A percentile compares a stretch with the other conserved stretches of the same genome.
Evolutionary conservation across 2,329 filamentous ascomycete species (phyloP).

Genomic region (Fusarium begoniae): DNA sequence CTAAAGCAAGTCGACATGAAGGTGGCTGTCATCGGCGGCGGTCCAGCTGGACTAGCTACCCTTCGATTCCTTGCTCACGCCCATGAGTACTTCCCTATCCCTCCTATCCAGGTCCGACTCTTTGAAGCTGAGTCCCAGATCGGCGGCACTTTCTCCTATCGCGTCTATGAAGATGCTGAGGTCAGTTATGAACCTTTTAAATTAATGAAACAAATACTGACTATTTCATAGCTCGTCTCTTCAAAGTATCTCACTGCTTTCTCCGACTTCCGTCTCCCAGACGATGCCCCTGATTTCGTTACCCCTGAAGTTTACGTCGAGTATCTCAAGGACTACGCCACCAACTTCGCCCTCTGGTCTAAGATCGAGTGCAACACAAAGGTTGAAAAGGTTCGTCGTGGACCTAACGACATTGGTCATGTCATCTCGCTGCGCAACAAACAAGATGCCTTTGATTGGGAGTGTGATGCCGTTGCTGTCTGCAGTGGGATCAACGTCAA

Average conservation of each 20-base stretch:
- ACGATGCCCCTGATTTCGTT: conserved; percentile 56
- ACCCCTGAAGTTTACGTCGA: conserved; percentile 51
- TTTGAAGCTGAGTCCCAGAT: conserved; percentile 56
- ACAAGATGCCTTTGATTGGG: conserved; percentile 35
- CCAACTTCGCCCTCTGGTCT: conserved; percentile 49
- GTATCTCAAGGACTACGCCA: conserved; percentile 55
- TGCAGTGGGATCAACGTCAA: conserved; percentile 57
- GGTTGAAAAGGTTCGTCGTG: conserved; percentile 44
- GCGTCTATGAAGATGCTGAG: conserved; percentile 59
- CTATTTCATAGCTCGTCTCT: conserved; percentile 52
- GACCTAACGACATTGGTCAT: conserved; percentile 1
- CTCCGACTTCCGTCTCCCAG: conserved; percentile 57
- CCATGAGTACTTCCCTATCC: conserved; percentile 49
- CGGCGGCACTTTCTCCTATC: conserved; percentile 58
- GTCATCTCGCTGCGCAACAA: conserved; percentile 21
- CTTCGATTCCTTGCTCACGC: conserved; percentile 53
- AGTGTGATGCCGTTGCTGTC: conserved; percentile 57
- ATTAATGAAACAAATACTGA: background rate
- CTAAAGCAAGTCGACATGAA: conserved; percentile 37
- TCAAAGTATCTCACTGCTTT: conserved; percentile 61
- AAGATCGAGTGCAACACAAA: conserved; percentile 49
- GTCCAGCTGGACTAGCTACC: conserved; percentile 54
- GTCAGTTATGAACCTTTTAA: conserved; percentile 15
- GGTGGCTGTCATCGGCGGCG: conserved; percentile 56
- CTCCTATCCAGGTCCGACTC: conserved; percentile 53